phyloP scores from a whole-genome alignment of 352 stramenopile species.

The Phytophthora pseudosyringae region DNA sequence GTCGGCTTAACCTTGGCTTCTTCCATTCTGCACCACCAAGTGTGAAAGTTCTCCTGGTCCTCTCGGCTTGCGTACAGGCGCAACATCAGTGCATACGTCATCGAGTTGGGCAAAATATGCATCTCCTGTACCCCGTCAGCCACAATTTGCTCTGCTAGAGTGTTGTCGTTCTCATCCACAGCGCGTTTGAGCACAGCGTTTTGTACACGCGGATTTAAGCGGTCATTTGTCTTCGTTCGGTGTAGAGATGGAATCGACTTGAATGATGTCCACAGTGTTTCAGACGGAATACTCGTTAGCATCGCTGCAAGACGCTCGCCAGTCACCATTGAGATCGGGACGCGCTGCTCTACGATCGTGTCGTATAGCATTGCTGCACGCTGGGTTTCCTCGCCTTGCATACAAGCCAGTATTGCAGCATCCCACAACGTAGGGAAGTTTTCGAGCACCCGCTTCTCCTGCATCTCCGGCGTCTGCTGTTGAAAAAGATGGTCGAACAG shows the following conservation, averaged over 20 bases:
- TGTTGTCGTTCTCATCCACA: constrained; percentile 56
- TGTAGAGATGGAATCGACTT: constrained; percentile 55
- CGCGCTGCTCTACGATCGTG: constrained; percentile 46
- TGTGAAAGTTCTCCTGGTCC: constrained; percentile 51
- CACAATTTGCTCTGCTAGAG: constrained; percentile 64
- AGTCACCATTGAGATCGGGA: constrained; percentile 51
- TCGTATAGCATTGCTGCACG: constrained; percentile 54
- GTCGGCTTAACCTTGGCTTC: constrained; percentile 50
- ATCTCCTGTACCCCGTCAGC: constrained; percentile 44
- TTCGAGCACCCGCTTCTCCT: constrained; percentile 43
- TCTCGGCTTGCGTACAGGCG: constrained; percentile 58
- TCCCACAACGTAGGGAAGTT: constrained; percentile 76
- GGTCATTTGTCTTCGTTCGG: constrained; percentile 31
- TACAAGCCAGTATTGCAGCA: constrained; percentile 59
- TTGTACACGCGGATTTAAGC: constrained; percentile 47
- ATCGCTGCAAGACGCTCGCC: constrained; percentile 55
- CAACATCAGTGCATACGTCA: constrained; percentile 81
- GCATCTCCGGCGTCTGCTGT: constrained; percentile 44
- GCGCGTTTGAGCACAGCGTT: constrained; percentile 69
- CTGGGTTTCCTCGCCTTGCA: constrained; percentile 51
- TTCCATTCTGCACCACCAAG: constrained; percentile 60
- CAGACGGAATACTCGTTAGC: constrained; percentile 47
- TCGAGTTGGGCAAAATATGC: constrained; percentile 58
- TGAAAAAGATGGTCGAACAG: constrained; percentile 77
- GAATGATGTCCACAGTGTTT: constrained; percentile 67